Percentiles rank a stretch among this genome's conserved stretches.
phyloP scores from a whole-genome alignment of 129 eudicot genomes.

The Tagetes erecta region DNA sequence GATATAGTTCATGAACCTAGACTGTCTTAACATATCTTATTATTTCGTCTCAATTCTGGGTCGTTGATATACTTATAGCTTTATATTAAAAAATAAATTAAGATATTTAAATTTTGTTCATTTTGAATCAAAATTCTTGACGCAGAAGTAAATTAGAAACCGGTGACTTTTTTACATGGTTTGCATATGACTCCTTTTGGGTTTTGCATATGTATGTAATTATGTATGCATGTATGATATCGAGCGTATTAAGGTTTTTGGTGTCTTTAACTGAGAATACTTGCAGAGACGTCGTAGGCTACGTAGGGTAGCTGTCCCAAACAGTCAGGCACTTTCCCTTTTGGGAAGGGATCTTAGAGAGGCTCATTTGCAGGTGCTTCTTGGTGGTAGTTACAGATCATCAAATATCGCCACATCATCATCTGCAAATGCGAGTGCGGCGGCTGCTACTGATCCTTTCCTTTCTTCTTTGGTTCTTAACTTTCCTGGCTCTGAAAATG shows the following conservation, averaged over 20 bases:
- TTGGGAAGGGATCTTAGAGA: slow-evolving; percentile 88
- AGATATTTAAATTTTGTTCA: neutral
- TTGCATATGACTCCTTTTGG: no score
- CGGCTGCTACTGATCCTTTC: slow-evolving; percentile 54
- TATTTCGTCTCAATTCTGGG: neutral
- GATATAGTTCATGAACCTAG: neutral
- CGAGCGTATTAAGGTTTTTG: neutral
- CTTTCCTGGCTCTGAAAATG: slow-evolving; percentile 69
- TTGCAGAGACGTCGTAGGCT: slow-evolving; percentile 75
- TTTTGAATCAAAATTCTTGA: neutral
- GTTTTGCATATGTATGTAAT: neutral
- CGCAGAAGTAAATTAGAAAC: neutral
- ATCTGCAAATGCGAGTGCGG: slow-evolving; percentile 30
- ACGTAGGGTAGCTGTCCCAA: slow-evolving; percentile 71
- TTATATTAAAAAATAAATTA: no score
- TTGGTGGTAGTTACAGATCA: slow-evolving; percentile 64
- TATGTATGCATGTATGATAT: neutral
- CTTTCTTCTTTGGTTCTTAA: slow-evolving; percentile 73
- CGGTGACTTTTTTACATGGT: neutral
- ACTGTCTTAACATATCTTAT: neutral
- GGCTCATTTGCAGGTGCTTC: slow-evolving; percentile 89
- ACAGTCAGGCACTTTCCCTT: slow-evolving; percentile 79
- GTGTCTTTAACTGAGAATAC: slow-evolving; percentile 58
- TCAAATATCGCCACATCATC: slow-evolving; percentile 38
- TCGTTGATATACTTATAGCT: neutral